Evolutionary conservation across 805 yeast species (phyloP), one percentile per base, ranked within the genome.

Genomic region (Wickerhamomyces subpelliculosus): DNA sequence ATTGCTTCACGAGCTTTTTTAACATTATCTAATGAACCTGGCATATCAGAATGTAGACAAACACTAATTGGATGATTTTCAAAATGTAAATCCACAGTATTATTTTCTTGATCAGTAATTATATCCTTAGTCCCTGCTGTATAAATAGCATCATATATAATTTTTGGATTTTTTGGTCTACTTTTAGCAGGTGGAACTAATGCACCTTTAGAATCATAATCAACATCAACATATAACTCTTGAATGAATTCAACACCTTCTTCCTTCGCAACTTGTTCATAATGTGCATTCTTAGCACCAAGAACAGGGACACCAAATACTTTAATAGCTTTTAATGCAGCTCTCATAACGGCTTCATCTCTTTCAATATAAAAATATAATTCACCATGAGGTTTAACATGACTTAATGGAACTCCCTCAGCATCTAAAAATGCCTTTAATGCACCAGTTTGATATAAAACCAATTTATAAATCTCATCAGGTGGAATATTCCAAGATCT

Each of bases 371-470:
- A 62, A 34, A 61, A 61, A 37, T 60, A 61, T n/a, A 63, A 45
- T 44, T 63, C 65, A 5, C 68, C 68, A 41, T 63, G 68, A 2
- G 67, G 65, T 42, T 61, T 61, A 21, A 63, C 56, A 39, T 60
- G 61, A 25, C 57, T 47, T 42, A 64, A 46, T 14, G 44, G 48
- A 50, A 61, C 40, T 12, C 60, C 63, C 39, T 62, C 67, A 16
- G 64, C 59, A 32, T 60, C 61, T 27, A 61, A 44, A 32, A 62
- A 60, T 2, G 62, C 64, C 32, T 61, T 56, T 26, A 64, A 43
- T 3, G 68, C 68, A 9, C 68, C 68, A 13, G 64, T 60, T 46
- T 64, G 69, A 36, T 63, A 63, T 37, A 64, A 39, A 5, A 64
- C 61, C 47, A 61, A 38, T 32, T 57, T 54, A 39, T 53, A 62